phyloP scores from a whole-genome alignment of 2,329 filamentous ascomycete genomes.

The Cylindrodendrum hubeiense region DNA sequence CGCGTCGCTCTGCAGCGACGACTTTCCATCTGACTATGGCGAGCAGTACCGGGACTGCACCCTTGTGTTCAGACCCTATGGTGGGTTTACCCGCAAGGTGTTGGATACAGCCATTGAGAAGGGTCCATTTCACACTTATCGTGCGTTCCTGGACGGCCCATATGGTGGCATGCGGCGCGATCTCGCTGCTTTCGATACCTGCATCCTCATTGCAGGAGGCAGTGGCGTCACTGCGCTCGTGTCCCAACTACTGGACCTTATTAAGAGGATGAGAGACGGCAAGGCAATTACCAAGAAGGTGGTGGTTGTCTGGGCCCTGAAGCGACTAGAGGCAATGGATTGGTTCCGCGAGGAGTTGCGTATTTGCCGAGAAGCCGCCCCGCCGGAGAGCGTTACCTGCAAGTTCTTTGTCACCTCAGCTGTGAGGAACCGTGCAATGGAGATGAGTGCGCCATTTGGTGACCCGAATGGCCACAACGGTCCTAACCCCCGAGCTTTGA shows the following conservation, averaged over 20 bases:
- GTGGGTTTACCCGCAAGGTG: slow-evolving; percentile 89
- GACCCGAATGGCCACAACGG: slow-evolving; percentile 36
- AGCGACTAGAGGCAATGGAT: slow-evolving; percentile 92
- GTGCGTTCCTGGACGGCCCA: slow-evolving; percentile 92
- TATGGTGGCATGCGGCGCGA: slow-evolving; percentile 95
- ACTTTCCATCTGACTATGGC: slow-evolving; percentile 93
- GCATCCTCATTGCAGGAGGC: slow-evolving; percentile 92
- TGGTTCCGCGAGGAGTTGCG: slow-evolving; percentile 97
- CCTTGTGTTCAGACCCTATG: slow-evolving; percentile 91
- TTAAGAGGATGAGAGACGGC: slow-evolving; percentile 94
- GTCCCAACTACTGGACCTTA: slow-evolving; percentile 91
- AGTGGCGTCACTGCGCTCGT: slow-evolving; percentile 95
- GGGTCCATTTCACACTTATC: slow-evolving; percentile 91
- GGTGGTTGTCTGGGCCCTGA: slow-evolving; percentile 93
- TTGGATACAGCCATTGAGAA: slow-evolving; percentile 86
- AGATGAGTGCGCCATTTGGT: slow-evolving; percentile 60
- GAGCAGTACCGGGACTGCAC: slow-evolving; percentile 90
- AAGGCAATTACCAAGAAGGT: slow-evolving; percentile 94
- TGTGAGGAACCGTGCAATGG: slow-evolving; percentile 50
- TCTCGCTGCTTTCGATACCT: slow-evolving; percentile 92
- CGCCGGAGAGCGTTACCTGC: slow-evolving; percentile 88
- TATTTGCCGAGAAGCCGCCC: slow-evolving; percentile 90
- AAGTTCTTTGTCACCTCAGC: slow-evolving; percentile 94
- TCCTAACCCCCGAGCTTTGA: slow-evolving; percentile 68
- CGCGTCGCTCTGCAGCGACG: slow-evolving; percentile 89